Evolutionary conservation across 768 basidiomycete species (phyloP), one percentile per base, ranked within the genome.

Genomic region (Candolleomyces efflorescens): DNA sequence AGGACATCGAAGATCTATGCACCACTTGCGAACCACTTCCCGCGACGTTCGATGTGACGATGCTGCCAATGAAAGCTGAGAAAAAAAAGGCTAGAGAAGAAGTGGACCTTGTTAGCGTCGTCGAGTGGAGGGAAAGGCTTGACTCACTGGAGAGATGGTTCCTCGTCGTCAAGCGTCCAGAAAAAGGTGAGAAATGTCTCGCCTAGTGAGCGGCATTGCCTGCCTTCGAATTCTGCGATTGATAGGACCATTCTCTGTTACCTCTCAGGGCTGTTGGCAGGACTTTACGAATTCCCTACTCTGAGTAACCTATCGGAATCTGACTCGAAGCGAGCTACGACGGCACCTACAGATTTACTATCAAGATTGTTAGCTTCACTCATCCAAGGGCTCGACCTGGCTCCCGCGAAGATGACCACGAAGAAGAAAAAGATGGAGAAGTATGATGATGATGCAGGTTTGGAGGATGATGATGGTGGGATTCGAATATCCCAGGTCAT

Each of bases 251-350:
- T 36, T 45, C 54, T 59, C n/a, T 32, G 32, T 32, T 32, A 46
- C 46, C 60, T 47, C 52, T 51, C 59, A 97, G 95, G 95, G 22
- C 85, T 98, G 47, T 77, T 98, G 54, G 95, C 92, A 18, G 93
- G 95, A 10, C 74, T 98, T 43, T 86, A 87, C 68, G 94, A 98
- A 66, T 94, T 94, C 73, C 91, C 93, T 55, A 83, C 90, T 20
- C 70, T 73, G 39, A 73, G 70, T 64, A 70, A 76, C 46, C 73
- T 76, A 10, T 73, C 77, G 69, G 48, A 59, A 58, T 63, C 71
- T 78, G 56, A 71, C 78, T 63, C 74, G 70, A 56, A 71, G 66
- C 62, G 67, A 53, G 59, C 38, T 32, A 27, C 32, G 15, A 27
- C 13, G n/a, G 26, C 67, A 51, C 64, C 70, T 64, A 72, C 73